These are phyloP conservation scores for Xylaria sp. DNA, from an alignment of 2,329 filamentous ascomycete species.

Conservation along the genomic window DNA sequence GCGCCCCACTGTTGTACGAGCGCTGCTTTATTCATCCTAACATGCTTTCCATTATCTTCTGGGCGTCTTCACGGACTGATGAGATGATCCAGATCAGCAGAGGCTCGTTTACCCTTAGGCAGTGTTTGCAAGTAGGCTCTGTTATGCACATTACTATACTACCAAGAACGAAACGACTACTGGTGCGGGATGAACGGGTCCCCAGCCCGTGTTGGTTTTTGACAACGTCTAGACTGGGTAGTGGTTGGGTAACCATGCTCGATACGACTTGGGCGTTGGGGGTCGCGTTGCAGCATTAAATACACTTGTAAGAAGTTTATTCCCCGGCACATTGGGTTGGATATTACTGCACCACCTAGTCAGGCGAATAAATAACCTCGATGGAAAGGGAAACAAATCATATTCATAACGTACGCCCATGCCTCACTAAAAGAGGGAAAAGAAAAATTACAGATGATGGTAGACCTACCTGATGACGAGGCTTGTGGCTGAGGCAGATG, in stretches of 20 bases:
- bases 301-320: slow-evolving; percentile 24
- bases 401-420: background rate
- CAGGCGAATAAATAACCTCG: background rate
- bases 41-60: too few relatives aligned
- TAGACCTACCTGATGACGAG: slow-evolving; percentile 7
- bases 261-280: background rate
- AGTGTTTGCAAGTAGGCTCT: background rate
- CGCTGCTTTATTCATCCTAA: background rate
- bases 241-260: background rate
- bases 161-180: too few relatives aligned
- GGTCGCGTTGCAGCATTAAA: slow-evolving; percentile 16
- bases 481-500: slow-evolving; percentile 12
- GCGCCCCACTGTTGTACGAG: background rate
- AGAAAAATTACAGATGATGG: background rate
- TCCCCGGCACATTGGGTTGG: background rate
- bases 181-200: background rate
- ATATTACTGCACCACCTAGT: background rate
- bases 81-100: too few relatives aligned
- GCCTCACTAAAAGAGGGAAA: background rate
- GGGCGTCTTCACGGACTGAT: too few relatives aligned
- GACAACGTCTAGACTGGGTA: background rate
- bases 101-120: background rate
- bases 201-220: background rate
- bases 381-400: background rate
- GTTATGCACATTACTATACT: background rate